Base-by-base conservation (phyloP, 2,329 filamentous ascomycete species). In the Scytalidium sp. region DNA sequence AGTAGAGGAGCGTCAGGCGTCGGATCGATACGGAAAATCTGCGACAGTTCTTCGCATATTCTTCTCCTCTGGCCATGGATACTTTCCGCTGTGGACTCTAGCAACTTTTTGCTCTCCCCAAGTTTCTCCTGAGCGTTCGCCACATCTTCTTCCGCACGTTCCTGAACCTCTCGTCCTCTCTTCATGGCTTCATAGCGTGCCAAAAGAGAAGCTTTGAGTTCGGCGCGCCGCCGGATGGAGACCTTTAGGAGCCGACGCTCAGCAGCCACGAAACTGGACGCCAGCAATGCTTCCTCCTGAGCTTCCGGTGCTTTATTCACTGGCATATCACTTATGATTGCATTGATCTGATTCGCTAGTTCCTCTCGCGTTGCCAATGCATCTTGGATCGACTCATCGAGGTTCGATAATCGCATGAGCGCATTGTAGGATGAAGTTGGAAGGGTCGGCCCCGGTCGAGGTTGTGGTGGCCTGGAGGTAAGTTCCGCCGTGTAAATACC, bases 301-400 rank as follows among this genome's bases (percentile, higher is more conserved):
- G 79, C 80, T 27, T 74, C 67, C 0, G 74, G 72, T 0, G 77
- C 68, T 19, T 69, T 65, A 43, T 78, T 68, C 1, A 66, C 58
- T 0, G 75, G 71, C 3, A 68, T 68, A 0, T 67, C 58, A 0
- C 70, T 64, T 3, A 85, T 65, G 0, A 84, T 68, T 1, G 73
- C 65, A 56, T 88, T 88, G 56, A 97, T 95, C 56, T 96, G 89
- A n/a, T 78, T 71, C 43, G 89, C 83, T 8, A 97, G 75, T 47
- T 79, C 78, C 52, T 88, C 83, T 13, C 88, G 83, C 0, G 90
- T 95, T 1, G 84, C 81, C 9, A 96, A 72, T 1, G 91, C 91
- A 67, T 97, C 93, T 64, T 95, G 90, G 20, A 97, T 89, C 48
- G 91, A 96, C 64, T 88, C 89, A 55, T 96, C 90, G 15, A 97